Evolutionary conservation across 73 alveolate species (phyloP).

Genomic region (Diophrys sp.): DNA sequence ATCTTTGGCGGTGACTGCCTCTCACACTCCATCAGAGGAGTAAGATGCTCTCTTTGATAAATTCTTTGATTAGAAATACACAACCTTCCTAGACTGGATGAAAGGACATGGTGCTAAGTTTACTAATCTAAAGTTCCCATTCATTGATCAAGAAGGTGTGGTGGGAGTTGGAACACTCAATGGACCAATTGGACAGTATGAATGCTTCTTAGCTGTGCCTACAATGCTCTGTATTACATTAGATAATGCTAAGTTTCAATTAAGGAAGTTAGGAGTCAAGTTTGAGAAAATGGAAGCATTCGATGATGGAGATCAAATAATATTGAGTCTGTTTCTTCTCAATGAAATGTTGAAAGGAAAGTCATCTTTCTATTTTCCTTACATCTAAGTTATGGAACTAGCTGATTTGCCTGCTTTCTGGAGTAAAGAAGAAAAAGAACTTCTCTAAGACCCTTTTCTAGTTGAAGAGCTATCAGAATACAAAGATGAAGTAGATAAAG

Average conservation of each 20-base stretch:
- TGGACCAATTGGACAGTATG: not conserved
- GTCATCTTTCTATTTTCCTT: slow-evolving; percentile 40
- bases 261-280: not conserved
- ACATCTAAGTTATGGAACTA: slow-evolving; percentile 12
- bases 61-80: not conserved
- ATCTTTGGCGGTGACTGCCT: too few species aligned
- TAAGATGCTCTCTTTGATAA: too few species aligned
- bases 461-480: slow-evolving; percentile 18
- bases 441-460: slow-evolving; percentile 17
- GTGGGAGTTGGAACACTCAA: not conserved
- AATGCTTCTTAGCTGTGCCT: not conserved
- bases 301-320: not conserved
- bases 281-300: too few species aligned
- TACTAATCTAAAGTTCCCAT: not conserved
- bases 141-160: not conserved
- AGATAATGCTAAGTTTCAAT: not conserved
- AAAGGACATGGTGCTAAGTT: not conserved
- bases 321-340: slow-evolving; percentile 6
- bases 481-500: slow-evolving; percentile 18
- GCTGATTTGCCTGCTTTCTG: slow-evolving; percentile 41
- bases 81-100: not conserved
- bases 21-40: too few species aligned
- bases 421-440: slow-evolving; percentile 16
- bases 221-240: not conserved
- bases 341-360: slow-evolving; percentile 16